Base-by-base conservation (phyloP, 768 basidiomycete species). In the Suillus occidentalis region DNA sequence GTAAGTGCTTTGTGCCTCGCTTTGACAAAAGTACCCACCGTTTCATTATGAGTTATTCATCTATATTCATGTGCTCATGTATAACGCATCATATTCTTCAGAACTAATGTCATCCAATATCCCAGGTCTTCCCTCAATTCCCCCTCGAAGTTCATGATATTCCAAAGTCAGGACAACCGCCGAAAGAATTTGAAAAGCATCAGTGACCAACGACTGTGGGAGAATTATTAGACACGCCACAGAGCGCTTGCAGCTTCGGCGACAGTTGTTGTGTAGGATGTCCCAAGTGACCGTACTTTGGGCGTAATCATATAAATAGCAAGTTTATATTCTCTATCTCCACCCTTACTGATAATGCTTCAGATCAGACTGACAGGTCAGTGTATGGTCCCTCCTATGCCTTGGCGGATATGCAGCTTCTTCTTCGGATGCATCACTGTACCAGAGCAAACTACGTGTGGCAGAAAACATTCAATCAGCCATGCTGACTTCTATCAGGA, bases 401-500 rank as follows among this genome's bases (percentile, higher is more conserved):
- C n/a, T 62, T 50, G 61, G 61, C 37, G 61, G 50, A 62, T 18
- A 55, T 52, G 47, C 61, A 39, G 37, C 34, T 22, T 34, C 10
- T 18, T 55, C 58, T 25, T 60, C 58, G 2, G 63, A 61, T 28
- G 63, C 42, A 58, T 61, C 63, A 25, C 8, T 55, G 25, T 63
- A 63, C 34, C 59, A 42, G 7, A 63, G 57, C 42, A 20, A 64
- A 20, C 28, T 42, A 16, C 5, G 39, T 3, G 36, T 67, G 13
- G 63, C 53, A 22, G 50, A 43, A 6, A 52, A 62, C 14, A 70
- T 73, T 56, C 67, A 58, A 22, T 57, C 63, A 37, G 72, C 69
- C 40, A 72, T 72, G 72, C 60, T 68, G 16, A 65, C 64, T n/a
- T 74, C 72, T 39, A 70, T 73, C 53, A 68, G 72, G 45, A 73